Percentiles rank a stretch among this genome's conserved stretches.
phyloP scores from a whole-genome alignment of 2,329 filamentous ascomycete genomes.

The Alternaria consortialis region DNA sequence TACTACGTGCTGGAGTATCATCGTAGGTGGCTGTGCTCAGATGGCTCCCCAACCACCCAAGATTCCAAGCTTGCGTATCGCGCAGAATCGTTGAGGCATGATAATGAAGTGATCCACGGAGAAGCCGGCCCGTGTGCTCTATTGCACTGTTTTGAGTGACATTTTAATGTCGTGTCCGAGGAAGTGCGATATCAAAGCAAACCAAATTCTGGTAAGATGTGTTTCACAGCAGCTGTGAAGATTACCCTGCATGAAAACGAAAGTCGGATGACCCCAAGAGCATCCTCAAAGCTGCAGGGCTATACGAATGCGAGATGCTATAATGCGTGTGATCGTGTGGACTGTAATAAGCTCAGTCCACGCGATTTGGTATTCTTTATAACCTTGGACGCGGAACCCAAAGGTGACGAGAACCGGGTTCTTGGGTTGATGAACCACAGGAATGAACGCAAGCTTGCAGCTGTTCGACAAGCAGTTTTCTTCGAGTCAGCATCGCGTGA shows the following conservation, averaged over 20 bases:
- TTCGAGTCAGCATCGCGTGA: conserved; percentile 3
- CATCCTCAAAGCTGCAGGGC: not conserved
- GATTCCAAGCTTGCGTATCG: not conserved
- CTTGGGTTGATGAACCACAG: not conserved
- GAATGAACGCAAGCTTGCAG: not conserved
- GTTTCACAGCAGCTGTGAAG: not conserved
- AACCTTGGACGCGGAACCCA: not conserved
- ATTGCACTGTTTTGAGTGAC: not conserved
- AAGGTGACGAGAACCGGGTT: not conserved
- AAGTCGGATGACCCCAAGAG: not conserved
- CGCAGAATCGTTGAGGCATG: not conserved
- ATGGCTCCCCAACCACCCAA: not conserved
- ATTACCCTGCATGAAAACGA: not conserved
- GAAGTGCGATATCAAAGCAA: not conserved
- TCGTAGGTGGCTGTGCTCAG: not conserved
- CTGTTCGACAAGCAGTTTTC: not conserved
- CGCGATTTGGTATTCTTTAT: not conserved
- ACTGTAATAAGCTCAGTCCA: not conserved
- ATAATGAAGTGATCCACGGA: not conserved
- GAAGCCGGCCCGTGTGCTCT: not conserved
- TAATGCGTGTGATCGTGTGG: not conserved
- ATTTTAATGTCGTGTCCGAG: not conserved
- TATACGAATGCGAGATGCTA: not conserved
- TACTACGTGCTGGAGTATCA: not conserved
- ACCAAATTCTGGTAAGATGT: not conserved